phyloP scores from a whole-genome alignment of 1,284 basidiomycete species.

The Boletellus deceptivus region DNA sequence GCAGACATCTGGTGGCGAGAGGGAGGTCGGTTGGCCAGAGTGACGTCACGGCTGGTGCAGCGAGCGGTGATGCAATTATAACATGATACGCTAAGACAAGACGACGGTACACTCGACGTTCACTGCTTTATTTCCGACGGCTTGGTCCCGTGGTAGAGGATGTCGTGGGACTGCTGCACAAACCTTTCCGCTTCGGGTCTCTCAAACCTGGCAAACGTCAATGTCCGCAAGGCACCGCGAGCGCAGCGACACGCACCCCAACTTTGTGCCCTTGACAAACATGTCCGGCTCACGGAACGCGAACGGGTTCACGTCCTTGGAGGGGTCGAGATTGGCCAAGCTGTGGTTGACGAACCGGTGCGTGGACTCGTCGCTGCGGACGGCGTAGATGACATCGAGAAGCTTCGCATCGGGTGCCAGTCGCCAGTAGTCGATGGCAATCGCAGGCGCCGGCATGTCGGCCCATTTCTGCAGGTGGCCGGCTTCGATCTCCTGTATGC shows the following conservation, averaged over 20 bases:
- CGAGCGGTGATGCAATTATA: conserved; percentile 23
- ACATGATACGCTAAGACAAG: too few species aligned
- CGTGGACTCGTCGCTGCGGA: conserved; percentile 90
- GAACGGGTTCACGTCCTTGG: conserved; percentile 87
- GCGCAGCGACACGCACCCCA: conserved; percentile 54
- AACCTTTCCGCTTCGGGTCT: conserved; percentile 70
- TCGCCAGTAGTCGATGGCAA: conserved; percentile 95
- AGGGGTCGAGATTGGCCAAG: conserved; percentile 77
- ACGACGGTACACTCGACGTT: conserved; percentile 9
- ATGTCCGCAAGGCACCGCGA: conserved; percentile 12
- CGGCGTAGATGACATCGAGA: conserved; percentile 86
- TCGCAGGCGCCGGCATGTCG: conserved; percentile 71
- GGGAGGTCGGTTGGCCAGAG: conserved; percentile 1
- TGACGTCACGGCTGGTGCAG: conserved; percentile 23
- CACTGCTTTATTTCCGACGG: conserved; percentile 28
- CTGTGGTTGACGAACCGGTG: conserved; percentile 94
- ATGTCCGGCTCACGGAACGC: conserved; percentile 88
- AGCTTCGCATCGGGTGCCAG: conserved; percentile 71
- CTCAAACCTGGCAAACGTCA: conserved; percentile 56
- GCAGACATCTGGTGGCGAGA: conserved; percentile 4
- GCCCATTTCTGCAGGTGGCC: conserved; percentile 88
- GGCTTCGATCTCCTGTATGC: conserved; percentile 82
- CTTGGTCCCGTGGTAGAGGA: conserved; percentile 36
- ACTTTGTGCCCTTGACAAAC: conserved; percentile 70
- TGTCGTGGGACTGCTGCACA: conserved; percentile 53